Base-by-base conservation (phyloP, 768 basidiomycete genomes). In the Agaricus sinodeliciosus region DNA sequence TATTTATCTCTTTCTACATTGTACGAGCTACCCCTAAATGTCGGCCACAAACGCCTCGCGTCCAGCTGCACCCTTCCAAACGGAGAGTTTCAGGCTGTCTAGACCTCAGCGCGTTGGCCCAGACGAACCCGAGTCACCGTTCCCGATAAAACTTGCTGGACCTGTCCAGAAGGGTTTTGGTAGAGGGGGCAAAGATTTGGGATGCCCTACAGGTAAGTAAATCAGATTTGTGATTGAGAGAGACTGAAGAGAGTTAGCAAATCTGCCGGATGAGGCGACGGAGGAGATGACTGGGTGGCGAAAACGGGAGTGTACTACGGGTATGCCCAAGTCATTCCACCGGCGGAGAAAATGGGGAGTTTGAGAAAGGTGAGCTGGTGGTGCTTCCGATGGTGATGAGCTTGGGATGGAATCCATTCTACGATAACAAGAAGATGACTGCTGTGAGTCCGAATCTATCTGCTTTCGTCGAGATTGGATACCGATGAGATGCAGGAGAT, bases 341-440 rank as follows among this genome's bases (percentile, higher is more conserved):
- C 75, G 11, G 66, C 67, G 15, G 73, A 74, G 13, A 67, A 62
- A 13, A 49, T 65, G 37, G 59, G 66, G 66, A 66, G 28, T 70
- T 88, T 25, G 60, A 64, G 9, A 67, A 72, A 9, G 75, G 84
- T 39, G 90, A 96, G 58, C 62, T 72, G 12, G 72, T 72, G 53
- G 90, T 96, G 3, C 73, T 83, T 59, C 95, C 96, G 2, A 99
- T 99, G 95, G 96, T 94, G 27, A 98, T 99, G 96, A 94, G 91
- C 63, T 73, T 98, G 12, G 96, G 96, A 1, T 90, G 84, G 89
- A 99, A 99, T 69, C 96, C 93, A 12, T 97, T 88, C 68, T 99
- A 96, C 74, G 90, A 93, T 73, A 99, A 99, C 63, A 73, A 95
- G 64, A 79, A 78, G 44, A 69, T 95, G 65, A 93, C 93, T 19